Percentiles rank a stretch among this genome's conserved stretches.
Evolutionary conservation across 352 stramenopile genomes (phyloP).

Genomic region (Phytopythium montanum): DNA sequence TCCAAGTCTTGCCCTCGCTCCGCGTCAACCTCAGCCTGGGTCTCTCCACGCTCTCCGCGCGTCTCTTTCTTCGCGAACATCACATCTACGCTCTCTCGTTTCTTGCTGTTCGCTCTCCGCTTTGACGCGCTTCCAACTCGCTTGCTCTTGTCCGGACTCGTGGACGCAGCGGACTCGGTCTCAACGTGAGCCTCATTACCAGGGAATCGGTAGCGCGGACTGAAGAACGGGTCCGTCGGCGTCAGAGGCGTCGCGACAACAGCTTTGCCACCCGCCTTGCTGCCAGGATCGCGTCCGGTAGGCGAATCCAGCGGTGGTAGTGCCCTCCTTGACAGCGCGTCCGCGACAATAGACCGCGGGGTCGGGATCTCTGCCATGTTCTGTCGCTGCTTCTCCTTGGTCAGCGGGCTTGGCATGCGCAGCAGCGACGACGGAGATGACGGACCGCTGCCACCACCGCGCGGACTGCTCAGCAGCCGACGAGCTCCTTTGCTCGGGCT

Average conservation of each 20-base stretch:
- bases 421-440: conserved; percentile 14
- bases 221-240: conserved; percentile 65
- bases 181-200: conserved; percentile 7
- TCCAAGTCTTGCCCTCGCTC: background rate
- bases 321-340: conserved; percentile 37
- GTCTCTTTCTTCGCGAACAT: background rate
- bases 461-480: conserved; percentile 35
- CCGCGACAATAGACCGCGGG: conserved; percentile 50
- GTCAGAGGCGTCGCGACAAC: conserved; percentile 17
- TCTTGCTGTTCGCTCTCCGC: background rate
- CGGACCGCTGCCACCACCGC: background rate
- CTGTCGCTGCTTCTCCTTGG: conserved; percentile 34
- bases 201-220: conserved; percentile 57
- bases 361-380: conserved; percentile 26
- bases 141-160: background rate
- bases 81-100: background rate
- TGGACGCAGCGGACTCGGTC: background rate
- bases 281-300: conserved; percentile 7
- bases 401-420: conserved; percentile 43
- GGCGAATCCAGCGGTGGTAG: conserved; percentile 40
- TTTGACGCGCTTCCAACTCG: background rate
- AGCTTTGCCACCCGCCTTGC: conserved; percentile 13
- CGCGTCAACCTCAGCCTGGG: background rate
- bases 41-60: background rate
- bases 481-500: conserved; percentile 24